Conservation (phyloP, 805 yeast genomes). For the Nakazawaea populi region DNA sequence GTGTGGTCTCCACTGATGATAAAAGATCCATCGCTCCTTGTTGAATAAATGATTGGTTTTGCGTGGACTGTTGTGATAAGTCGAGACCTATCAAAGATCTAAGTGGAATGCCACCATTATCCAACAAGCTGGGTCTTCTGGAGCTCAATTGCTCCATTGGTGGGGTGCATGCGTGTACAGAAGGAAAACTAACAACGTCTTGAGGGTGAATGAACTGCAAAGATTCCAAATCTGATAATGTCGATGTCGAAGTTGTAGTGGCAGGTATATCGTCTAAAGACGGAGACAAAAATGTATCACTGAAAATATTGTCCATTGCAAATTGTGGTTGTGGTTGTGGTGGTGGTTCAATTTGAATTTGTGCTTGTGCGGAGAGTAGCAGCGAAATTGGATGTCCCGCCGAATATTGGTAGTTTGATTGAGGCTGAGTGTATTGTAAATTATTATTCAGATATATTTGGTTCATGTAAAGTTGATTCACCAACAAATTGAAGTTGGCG, state of each 20-base stretch:
- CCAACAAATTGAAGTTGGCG: neutral
- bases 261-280: conserved; percentile 5
- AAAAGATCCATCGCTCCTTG: neutral
- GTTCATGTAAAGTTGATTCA: conserved; percentile 5
- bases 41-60: conserved; percentile 8
- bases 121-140: conserved; percentile 6
- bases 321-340: neutral
- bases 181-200: conserved; percentile 18
- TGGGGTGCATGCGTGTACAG: conserved; percentile 26
- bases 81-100: conserved; percentile 12
- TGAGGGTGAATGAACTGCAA: conserved; percentile 11
- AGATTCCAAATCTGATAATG: conserved; percentile 8
- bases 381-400: neutral
- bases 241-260: conserved; percentile 4
- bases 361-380: neutral
- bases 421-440: neutral
- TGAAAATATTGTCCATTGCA: neutral
- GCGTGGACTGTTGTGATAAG: conserved; percentile 18
- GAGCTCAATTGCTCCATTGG: conserved; percentile 12
- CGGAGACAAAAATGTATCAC: conserved; percentile 2
- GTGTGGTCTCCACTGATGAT: conserved; percentile 8
- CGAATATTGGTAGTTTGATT: conserved; percentile 1
- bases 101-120: neutral
- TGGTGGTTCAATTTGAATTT: neutral
- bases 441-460: neutral